Base-by-base conservation (phyloP, 352 stramenopile genomes). In the Pythium utonaiense region DNA sequence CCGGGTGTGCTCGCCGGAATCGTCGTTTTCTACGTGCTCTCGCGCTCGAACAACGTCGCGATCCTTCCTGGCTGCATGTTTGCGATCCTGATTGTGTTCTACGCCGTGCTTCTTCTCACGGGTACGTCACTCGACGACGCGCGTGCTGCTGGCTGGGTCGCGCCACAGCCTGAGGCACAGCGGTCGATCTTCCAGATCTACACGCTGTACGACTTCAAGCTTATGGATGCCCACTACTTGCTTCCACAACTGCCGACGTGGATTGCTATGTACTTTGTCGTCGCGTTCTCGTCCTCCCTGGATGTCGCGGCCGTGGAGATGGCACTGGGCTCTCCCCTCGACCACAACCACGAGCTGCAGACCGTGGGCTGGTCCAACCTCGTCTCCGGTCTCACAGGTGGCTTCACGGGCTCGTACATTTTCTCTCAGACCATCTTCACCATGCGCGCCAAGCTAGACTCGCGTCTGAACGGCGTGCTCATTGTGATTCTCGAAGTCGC, bases 321-420 rank as follows among this genome's bases (percentile, higher is more conserved):
- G 56, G 96, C 98, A 69, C 69, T 98, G 22, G 95, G 92, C 31
- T 79, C 86, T 48, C 88, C 93, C 1, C 77, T 99, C 17, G 82
- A 98, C 68, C 97, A 98, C 80, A 98, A 99, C 74, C 75, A 95
- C 64, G 97, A 99, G 51, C 73, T 97, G 16, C 84, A 95, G 56
- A 98, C 92, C 27, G 96, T 99, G 7, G 97, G 97, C 1, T 77
- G 98, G 24, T 98, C 88, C 44, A 99, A 99, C 75, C 74, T 99
- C 17, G 66, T 99, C 14, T 98, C 89, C 25, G 97, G 97, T 6
- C 50, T 99, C 34, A 90, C 87, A 0, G 96, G 97, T 19, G 97
- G 97, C 38, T 99, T 99, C 69, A 99, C 97, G 6, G 97, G 97
- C 6, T 98, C 85, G 24, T 99, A 99, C 74, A 99, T 99, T 66